A percentile compares a stretch with the other conserved stretches of the same genome.
These are phyloP conservation scores for Yamagishiella unicocca DNA, from an alignment of 139 green algal species.

Conservation along the genomic window DNA sequence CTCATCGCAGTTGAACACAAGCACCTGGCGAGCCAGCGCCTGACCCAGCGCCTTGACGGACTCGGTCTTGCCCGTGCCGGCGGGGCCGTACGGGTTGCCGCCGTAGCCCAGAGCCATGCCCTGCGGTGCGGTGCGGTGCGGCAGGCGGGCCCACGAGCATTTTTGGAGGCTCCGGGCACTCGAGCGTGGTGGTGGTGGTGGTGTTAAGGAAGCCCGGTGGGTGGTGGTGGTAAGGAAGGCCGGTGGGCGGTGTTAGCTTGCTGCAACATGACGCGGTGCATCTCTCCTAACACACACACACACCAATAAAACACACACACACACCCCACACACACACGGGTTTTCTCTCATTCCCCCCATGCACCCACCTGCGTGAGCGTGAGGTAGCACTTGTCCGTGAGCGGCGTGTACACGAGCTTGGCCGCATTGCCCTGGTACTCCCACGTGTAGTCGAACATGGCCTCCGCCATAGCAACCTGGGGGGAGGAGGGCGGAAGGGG, in stretches of 20 bases:
- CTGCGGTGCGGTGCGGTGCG: slow-evolving; percentile 45
- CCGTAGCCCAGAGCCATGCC: slow-evolving; percentile 85
- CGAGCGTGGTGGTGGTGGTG: too few species aligned
- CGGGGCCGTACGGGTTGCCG: slow-evolving; percentile 87
- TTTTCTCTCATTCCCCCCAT: neutral
- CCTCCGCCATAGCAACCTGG: slow-evolving; percentile 80
- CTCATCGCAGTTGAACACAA: slow-evolving; percentile 93
- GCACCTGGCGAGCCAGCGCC: slow-evolving; percentile 76
- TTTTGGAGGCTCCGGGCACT: too few species aligned
- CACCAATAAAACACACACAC: too few species aligned
- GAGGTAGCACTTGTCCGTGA: slow-evolving; percentile 91
- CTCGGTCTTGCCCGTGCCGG: slow-evolving; percentile 89
- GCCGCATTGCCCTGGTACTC: slow-evolving; percentile 89
- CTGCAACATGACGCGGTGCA: too few species aligned
- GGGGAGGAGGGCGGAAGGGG: too few species aligned
- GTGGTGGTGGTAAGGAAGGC: too few species aligned
- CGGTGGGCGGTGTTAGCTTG: too few species aligned
- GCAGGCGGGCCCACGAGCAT: too few species aligned
- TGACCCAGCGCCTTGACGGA: slow-evolving; percentile 88
- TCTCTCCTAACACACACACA: too few species aligned
- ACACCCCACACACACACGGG: too few species aligned
- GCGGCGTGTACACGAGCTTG: slow-evolving; percentile 90
- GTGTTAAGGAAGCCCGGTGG: too few species aligned
- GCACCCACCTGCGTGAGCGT: slow-evolving; percentile 75
- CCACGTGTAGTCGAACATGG: slow-evolving; percentile 80